Evolutionary conservation across 2,329 filamentous ascomycete species (phyloP).

Genomic region (Aureobasidium sp.): DNA sequence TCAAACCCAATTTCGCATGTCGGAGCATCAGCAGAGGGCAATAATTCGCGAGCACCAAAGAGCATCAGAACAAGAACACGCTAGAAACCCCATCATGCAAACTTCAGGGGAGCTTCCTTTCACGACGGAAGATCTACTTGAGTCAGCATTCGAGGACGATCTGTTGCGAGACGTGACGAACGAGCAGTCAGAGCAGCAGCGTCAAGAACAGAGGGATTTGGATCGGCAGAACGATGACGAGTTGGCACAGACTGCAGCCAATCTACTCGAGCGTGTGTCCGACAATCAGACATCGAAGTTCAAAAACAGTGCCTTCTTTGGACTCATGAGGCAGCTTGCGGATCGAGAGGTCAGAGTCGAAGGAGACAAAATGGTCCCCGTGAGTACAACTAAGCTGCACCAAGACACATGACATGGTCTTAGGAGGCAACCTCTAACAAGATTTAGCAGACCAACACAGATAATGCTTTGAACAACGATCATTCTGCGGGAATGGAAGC

Average conservation of each 20-base stretch:
- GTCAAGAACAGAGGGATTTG: slow-evolving; percentile 9
- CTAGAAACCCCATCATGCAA: background rate
- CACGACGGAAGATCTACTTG: background rate
- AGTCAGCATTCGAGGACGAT: background rate
- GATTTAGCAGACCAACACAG: background rate
- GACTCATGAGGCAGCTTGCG: slow-evolving; percentile 66
- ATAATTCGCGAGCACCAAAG: background rate
- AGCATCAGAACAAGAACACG: background rate
- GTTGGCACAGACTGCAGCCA: slow-evolving; percentile 61
- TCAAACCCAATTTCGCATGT: background rate
- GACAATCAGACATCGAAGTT: slow-evolving; percentile 66
- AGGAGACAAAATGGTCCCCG: slow-evolving; percentile 57
- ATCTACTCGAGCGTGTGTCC: slow-evolving; percentile 59
- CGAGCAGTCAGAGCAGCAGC: background rate
- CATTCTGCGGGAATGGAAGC: background rate
- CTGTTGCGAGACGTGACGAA: background rate
- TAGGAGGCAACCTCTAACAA: background rate
- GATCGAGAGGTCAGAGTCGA: slow-evolving; percentile 64
- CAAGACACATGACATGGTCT: background rate
- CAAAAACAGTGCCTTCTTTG: slow-evolving; percentile 65
- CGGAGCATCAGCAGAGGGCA: background rate
- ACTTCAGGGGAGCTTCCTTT: background rate
- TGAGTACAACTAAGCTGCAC: slow-evolving; percentile 25
- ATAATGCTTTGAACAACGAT: background rate
- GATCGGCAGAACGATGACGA: slow-evolving; percentile 49